phyloP scores from a whole-genome alignment of 2,329 filamentous ascomycete genomes.

The Trichophyton verrucosum region DNA sequence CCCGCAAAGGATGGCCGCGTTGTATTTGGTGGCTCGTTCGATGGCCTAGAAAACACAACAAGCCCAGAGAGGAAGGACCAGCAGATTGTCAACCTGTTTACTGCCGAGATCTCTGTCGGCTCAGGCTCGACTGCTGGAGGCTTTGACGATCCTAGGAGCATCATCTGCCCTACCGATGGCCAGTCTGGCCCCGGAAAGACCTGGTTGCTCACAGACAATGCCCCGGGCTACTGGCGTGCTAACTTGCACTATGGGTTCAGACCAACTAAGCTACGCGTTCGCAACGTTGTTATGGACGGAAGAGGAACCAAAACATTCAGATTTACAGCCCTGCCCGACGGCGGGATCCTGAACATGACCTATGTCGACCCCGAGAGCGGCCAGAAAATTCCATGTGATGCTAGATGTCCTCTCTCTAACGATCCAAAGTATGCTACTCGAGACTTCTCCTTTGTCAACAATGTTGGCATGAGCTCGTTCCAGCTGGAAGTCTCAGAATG shows the following conservation, averaged over 20 bases:
- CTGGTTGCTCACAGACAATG: slow-evolving; percentile 67
- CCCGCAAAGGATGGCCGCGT: slow-evolving; percentile 72
- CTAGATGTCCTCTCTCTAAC: slow-evolving; percentile 69
- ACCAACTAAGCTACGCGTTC: slow-evolving; percentile 74
- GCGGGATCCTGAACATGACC: slow-evolving; percentile 92
- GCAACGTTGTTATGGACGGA: slow-evolving; percentile 74
- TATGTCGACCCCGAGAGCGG: slow-evolving; percentile 65
- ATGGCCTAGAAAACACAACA: slow-evolving; percentile 70
- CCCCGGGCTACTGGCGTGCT: slow-evolving; percentile 71
- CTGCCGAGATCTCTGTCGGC: slow-evolving; percentile 58
- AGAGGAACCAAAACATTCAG: slow-evolving; percentile 81
- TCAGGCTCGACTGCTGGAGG: slow-evolving; percentile 49
- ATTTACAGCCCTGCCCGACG: slow-evolving; percentile 71
- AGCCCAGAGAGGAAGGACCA: slow-evolving; percentile 45
- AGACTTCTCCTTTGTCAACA: slow-evolving; percentile 84
- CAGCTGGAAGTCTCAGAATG: slow-evolving; percentile 74
- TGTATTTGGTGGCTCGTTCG: slow-evolving; percentile 84
- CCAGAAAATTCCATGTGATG: slow-evolving; percentile 59
- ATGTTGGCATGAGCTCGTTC: slow-evolving; percentile 77
- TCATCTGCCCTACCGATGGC: slow-evolving; percentile 55
- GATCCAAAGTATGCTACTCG: slow-evolving; percentile 56
- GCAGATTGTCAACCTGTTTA: slow-evolving; percentile 72
- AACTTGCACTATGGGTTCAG: slow-evolving; percentile 71
- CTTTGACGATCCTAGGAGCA: slow-evolving; percentile 63
- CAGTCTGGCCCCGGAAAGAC: slow-evolving; percentile 60